Conservation (phyloP, 192 early-diverging fungal genomes). For the Allomyces macrogynus region DNA sequence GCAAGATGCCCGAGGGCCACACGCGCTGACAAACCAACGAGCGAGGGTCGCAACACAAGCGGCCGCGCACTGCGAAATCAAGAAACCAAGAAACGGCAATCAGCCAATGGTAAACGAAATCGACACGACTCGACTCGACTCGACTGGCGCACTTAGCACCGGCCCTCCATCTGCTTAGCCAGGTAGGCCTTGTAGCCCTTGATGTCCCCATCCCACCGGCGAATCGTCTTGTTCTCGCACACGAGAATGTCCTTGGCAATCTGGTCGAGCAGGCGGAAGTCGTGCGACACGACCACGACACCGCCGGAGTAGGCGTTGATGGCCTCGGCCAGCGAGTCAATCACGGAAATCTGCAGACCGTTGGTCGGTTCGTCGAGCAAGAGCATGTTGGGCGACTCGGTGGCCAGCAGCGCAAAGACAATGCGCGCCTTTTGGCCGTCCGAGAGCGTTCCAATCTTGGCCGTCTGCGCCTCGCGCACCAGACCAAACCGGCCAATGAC, state of each 20-base stretch:
- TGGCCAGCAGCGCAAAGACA: constrained; percentile 84
- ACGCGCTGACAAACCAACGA: too few species aligned
- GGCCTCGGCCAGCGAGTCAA: constrained; percentile 85
- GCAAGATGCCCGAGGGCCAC: too few species aligned
- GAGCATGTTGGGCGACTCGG: constrained; percentile 76
- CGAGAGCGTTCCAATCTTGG: constrained; percentile 72
- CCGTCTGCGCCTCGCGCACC: too few species aligned
- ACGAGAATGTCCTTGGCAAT: constrained; percentile 88
- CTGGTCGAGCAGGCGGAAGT: constrained; percentile 92
- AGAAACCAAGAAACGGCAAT: too few species aligned
- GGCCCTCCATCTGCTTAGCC: constrained; percentile 46
- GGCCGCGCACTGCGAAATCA: too few species aligned
- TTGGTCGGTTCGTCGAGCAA: constrained; percentile 99
- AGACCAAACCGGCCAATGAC: too few species aligned
- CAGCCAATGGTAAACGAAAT: too few species aligned
- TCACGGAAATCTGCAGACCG: constrained; percentile 60
- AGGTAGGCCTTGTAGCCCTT: constrained; percentile 79
- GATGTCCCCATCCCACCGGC: constrained; percentile 61
- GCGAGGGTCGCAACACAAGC: too few species aligned
- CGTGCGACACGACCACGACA: constrained; percentile 94
- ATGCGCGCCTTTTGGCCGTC: constrained; percentile 91
- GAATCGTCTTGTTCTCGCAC: constrained; percentile 63
- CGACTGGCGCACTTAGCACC: too few species aligned
- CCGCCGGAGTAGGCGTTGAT: constrained; percentile 91
- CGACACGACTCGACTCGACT: too few species aligned